phyloP scores from a whole-genome alignment of 352 stramenopile species.

The Globisporangium orthogonon region DNA sequence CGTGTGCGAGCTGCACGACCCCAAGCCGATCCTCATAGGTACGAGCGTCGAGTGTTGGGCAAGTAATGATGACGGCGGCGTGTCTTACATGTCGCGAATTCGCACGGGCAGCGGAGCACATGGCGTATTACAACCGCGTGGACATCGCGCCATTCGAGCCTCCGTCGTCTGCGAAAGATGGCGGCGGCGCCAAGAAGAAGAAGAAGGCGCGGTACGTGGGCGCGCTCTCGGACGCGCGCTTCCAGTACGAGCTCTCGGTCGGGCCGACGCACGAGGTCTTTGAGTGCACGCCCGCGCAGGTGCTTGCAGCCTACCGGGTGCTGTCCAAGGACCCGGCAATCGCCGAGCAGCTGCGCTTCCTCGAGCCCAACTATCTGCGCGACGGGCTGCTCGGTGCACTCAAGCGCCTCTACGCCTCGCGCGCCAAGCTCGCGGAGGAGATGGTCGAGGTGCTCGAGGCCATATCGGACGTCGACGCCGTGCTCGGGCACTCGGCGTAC shows the following conservation, averaged over 20 bases:
- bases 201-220: slow-evolving; percentile 11
- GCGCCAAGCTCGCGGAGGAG: slow-evolving; percentile 52
- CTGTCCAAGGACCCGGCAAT: slow-evolving; percentile 41
- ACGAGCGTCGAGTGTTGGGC: background rate
- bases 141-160: slow-evolving; percentile 38
- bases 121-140: slow-evolving; percentile 40
- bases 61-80: too few relatives aligned
- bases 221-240: slow-evolving; percentile 27
- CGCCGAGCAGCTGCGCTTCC: slow-evolving; percentile 46
- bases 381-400: slow-evolving; percentile 54
- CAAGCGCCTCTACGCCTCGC: slow-evolving; percentile 57
- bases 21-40: slow-evolving; percentile 67
- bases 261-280: slow-evolving; percentile 49
- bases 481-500: slow-evolving; percentile 54
- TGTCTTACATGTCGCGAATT: background rate
- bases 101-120: slow-evolving; percentile 43
- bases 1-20: slow-evolving; percentile 70
- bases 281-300: slow-evolving; percentile 51
- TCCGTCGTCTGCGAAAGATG: slow-evolving; percentile 18
- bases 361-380: slow-evolving; percentile 66
- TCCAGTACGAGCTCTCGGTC: slow-evolving; percentile 67
- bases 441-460: slow-evolving; percentile 65
- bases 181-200: background rate
- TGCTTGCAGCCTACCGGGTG: slow-evolving; percentile 52
- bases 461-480: slow-evolving; percentile 65